These are phyloP conservation scores for Petunia hybrid DNA, from an alignment of 305 asterid species.

Conservation along the genomic window DNA sequence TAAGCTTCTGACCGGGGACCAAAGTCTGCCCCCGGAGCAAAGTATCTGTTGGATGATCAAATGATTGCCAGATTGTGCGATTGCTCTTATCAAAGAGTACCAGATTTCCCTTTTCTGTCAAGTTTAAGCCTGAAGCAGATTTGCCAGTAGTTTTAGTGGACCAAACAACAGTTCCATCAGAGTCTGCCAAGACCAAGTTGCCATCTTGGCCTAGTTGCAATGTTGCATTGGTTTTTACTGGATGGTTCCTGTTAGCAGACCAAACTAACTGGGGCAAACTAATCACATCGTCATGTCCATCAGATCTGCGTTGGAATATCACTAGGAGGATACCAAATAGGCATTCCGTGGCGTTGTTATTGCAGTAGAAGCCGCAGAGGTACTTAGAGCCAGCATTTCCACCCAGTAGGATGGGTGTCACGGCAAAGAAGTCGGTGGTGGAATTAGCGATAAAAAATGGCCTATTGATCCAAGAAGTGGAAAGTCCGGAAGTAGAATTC, in stretches of 20 bases:
- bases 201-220: conserved; percentile 2
- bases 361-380: conserved; percentile 31
- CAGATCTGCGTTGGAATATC: neutral
- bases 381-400: neutral
- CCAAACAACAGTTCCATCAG: conserved; percentile 27
- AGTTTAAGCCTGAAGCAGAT: conserved; percentile 10
- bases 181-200: neutral
- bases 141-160: neutral
- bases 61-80: conserved; percentile 29
- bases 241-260: conserved; percentile 15
- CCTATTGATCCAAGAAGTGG: conserved; percentile 1
- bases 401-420: conserved; percentile 20
- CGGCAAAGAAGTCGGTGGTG: neutral
- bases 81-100: neutral
- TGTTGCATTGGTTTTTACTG: conserved; percentile 14
- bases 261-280: neutral
- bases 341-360: neutral
- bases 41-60: conserved; percentile 33
- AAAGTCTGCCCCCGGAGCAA: conserved; percentile 28
- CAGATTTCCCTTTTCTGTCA: conserved; percentile 29
- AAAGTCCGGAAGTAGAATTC: neutral
- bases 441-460: neutral
- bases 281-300: neutral
- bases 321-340: conserved; percentile 23
- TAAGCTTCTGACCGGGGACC: conserved; percentile 19